These are phyloP conservation scores for Cercospora brassicicola DNA, from an alignment of 2,329 filamentous ascomycete species.

Conservation along the genomic window DNA sequence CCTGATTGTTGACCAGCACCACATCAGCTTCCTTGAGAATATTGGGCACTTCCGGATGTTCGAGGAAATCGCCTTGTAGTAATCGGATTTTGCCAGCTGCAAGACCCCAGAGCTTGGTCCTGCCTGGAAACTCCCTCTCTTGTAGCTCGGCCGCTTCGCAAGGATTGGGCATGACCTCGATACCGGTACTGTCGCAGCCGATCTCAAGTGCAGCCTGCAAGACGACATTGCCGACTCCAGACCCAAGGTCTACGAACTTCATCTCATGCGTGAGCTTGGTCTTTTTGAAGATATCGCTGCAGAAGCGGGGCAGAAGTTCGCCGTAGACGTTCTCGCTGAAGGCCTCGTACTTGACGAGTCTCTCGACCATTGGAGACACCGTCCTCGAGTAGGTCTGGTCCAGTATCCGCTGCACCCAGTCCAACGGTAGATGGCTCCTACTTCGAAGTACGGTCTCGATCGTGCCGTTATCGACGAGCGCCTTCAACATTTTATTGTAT, in stretches of 20 bases:
- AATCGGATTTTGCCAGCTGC: constrained; percentile 76
- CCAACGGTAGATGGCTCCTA: constrained; percentile 71
- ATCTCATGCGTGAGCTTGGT: constrained; percentile 77
- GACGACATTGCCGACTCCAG: constrained; percentile 93
- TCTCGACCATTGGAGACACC: constrained; percentile 83
- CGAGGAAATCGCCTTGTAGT: constrained; percentile 79
- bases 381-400: constrained; percentile 86
- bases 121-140: constrained; percentile 76
- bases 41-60: constrained; percentile 66
- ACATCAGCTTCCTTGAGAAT: constrained; percentile 84
- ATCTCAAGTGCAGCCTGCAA: constrained; percentile 90
- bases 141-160: constrained; percentile 79
- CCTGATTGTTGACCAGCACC: constrained; percentile 97
- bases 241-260: constrained; percentile 91
- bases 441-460: constrained; percentile 70
- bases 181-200: constrained; percentile 93
- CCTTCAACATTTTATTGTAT: constrained; percentile 72
- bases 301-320: constrained; percentile 81
- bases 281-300: constrained; percentile 76
- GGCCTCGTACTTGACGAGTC: constrained; percentile 80
- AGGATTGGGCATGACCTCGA: constrained; percentile 92
- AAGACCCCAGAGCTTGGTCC: constrained; percentile 87
- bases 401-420: constrained; percentile 64
- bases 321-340: constrained; percentile 94
- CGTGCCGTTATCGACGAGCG: constrained; percentile 66